phyloP scores from a whole-genome alignment of 1,284 basidiomycete genomes.

The Marasmius fiardii region DNA sequence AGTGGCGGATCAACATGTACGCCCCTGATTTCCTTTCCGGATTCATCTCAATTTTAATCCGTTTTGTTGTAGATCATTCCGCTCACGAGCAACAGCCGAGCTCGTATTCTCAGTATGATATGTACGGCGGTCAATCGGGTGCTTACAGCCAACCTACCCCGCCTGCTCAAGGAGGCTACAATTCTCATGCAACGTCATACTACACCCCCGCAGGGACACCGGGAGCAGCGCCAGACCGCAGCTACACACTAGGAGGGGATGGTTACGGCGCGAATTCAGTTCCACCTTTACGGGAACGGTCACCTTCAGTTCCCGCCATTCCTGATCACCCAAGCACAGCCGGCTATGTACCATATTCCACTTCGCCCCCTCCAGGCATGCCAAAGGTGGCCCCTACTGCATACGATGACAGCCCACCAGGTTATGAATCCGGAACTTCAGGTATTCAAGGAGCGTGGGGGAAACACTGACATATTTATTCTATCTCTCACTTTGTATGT shows the following conservation, averaged over 20 bases:
- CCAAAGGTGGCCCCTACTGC: constrained; percentile 37
- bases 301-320: constrained; percentile 11
- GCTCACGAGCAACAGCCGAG: constrained; percentile 49
- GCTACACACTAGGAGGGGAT: constrained; percentile 55
- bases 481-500: background rate
- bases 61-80: constrained; percentile 43
- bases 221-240: constrained; percentile 38
- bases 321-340: constrained; percentile 16
- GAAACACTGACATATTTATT: constrained; percentile 28
- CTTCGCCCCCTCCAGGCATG: constrained; percentile 30
- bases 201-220: constrained; percentile 28
- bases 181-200: constrained; percentile 26
- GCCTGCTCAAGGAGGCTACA: constrained; percentile 17
- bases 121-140: constrained; percentile 28
- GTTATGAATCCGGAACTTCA: constrained; percentile 56
- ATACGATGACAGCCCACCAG: constrained; percentile 57
- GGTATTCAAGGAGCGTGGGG: constrained; percentile 49
- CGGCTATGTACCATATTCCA: constrained; percentile 24
- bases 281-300: constrained; percentile 33
- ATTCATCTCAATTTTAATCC: background rate
- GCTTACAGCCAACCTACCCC: constrained; percentile 16
- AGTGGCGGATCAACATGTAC: constrained; percentile 55
- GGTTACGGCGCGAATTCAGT: constrained; percentile 49
- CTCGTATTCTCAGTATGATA: constrained; percentile 47
- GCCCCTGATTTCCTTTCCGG: background rate